These are phyloP conservation scores for Aspergillus phoenicis DNA, from an alignment of 2,329 filamentous ascomycete genomes.

Conservation along the genomic window DNA sequence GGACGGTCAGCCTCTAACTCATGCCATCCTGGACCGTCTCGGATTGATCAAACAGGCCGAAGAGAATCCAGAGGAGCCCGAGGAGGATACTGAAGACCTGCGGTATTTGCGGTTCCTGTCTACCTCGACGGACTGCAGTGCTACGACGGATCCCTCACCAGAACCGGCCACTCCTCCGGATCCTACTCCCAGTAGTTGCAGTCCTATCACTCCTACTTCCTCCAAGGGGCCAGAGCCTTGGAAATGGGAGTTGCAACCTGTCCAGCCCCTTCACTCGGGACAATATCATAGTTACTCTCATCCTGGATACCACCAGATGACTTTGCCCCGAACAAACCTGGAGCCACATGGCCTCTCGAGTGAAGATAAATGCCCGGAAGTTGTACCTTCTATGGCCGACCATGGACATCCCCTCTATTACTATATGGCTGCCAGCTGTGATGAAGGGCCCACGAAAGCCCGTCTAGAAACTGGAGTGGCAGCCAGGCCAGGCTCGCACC, in stretches of 20 bases:
- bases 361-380: conserved; percentile 18
- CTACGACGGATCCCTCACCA: conserved; percentile 42
- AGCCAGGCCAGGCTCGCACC: conserved; percentile 21
- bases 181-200: conserved; percentile 29
- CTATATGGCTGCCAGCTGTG: conserved; percentile 24
- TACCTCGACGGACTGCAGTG: conserved; percentile 40
- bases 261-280: conserved; percentile 19
- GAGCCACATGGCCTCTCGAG: conserved; percentile 17
- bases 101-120: conserved; percentile 41
- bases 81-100: conserved; percentile 40
- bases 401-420: conserved; percentile 29
- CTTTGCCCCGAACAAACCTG: conserved; percentile 24
- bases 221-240: conserved; percentile 21
- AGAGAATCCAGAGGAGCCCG: conserved; percentile 39
- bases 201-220: conserved; percentile 21
- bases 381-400: conserved; percentile 15
- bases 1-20: conserved; percentile 46
- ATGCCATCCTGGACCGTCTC: conserved; percentile 46
- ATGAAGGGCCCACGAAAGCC: conserved; percentile 15
- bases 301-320: conserved; percentile 25
- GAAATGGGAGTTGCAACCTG: conserved; percentile 34
- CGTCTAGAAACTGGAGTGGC: conserved; percentile 22
- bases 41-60: conserved; percentile 49
- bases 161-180: conserved; percentile 39
- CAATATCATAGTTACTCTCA: conserved; percentile 27